Base-by-base conservation (phyloP, 1,139 yeast genomes). In the Sugiyamaella xylanicola region DNA sequence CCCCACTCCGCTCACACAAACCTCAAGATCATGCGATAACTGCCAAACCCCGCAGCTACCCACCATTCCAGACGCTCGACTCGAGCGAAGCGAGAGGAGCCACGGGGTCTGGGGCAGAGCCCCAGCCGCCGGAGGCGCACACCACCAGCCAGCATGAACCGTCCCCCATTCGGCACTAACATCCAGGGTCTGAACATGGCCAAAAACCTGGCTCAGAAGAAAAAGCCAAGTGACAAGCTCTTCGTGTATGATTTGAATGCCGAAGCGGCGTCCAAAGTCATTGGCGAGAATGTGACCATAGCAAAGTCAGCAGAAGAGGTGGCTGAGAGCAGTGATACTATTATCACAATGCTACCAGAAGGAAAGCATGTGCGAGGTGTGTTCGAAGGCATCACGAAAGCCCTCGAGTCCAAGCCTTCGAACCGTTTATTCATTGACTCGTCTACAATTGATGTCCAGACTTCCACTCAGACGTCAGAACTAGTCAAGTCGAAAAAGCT, bases 341-440 rank as follows among this genome's bases (percentile, higher is more conserved):
- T 82, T 40, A 65, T 81, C 41, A 79, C 85, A 19, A 81, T 82
- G 85, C 82, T 82, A 5, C 86, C 86, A 1, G 85, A 80, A 63
- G 84, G 85, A 1, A 72, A 72, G 61, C 86, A 82, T 59, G 86
- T 82, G 19, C 69, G 72, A 58, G 69, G 68, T 0, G 77, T 81
- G 1, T 76, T 77, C 32, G 67, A 68, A 29, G 80, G 77, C 51
- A 73, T 82, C 54, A 68, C 50, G 37, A 47, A 49, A 32, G 21
- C 51, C 11, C 48, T 55, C n/a, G 29, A n/a, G 17, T 51, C 52
- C 35, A 16, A n/a, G 25, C 15, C 53, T 20, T 16, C 40, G 2
- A 8, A 29, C 16, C 32, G 43, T 9, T 17, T 46, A 11, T 71
- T 69, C 54, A 68, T 80, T 57, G 86, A 82, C 67, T 80, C 83